Evolutionary conservation across 805 yeast genomes (phyloP).

Genomic region (Teunomyces pallodes): DNA sequence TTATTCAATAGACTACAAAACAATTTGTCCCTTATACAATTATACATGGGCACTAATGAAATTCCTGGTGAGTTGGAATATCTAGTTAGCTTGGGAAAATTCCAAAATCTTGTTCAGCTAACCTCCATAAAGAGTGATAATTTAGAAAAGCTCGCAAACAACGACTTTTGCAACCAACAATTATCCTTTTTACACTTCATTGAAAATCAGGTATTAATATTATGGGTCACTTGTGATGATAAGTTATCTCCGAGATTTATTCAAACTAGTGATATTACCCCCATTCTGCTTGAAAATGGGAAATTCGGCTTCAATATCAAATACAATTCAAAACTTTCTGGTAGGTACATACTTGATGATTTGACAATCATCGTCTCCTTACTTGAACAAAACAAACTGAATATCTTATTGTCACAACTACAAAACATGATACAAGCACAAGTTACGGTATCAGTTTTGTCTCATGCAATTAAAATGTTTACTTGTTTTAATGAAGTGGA

Average conservation of each 20-base stretch:
- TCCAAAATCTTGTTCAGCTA: neutral
- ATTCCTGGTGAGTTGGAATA: neutral
- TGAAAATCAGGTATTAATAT: constrained; percentile 1
- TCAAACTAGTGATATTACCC: neutral
- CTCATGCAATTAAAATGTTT: neutral
- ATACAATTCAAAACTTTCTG: neutral
- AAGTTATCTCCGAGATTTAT: neutral
- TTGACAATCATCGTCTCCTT: neutral
- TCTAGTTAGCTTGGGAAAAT: neutral
- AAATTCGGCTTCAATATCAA: neutral
- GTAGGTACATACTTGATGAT: neutral
- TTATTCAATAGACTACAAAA: neutral
- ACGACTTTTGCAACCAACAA: neutral
- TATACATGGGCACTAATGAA: neutral
- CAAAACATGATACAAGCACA: neutral
- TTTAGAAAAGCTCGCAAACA: neutral
- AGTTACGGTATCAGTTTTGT: neutral
- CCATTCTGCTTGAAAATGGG: neutral
- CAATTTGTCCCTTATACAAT: neutral
- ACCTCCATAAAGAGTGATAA: neutral
- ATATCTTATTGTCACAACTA: neutral
- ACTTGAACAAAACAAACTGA: neutral
- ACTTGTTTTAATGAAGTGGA: neutral
- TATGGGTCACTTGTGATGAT: neutral
- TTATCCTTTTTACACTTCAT: constrained; percentile 1